Percentiles rank a stretch among this genome's conserved stretches.
Evolutionary conservation across 805 yeast species (phyloP).

Genomic region (Saturnispora silvae): DNA sequence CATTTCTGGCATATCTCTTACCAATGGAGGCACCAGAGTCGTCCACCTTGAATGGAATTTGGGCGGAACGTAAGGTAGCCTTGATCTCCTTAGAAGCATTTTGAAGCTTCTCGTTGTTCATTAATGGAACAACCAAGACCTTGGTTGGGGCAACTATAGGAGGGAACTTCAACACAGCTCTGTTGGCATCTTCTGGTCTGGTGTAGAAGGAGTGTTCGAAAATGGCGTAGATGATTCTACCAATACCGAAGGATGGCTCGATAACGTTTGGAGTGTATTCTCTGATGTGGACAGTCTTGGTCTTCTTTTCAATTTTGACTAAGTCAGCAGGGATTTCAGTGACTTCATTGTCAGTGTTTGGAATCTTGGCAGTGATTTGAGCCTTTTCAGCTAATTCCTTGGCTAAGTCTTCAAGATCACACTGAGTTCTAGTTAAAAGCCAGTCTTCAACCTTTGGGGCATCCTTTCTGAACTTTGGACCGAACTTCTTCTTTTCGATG

Average conservation of each 20-base stretch:
- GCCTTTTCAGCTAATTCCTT: slow-evolving; percentile 53
- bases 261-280: slow-evolving; percentile 96
- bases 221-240: slow-evolving; percentile 86
- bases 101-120: slow-evolving; percentile 67
- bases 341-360: slow-evolving; percentile 45
- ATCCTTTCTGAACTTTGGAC: slow-evolving; percentile 95
- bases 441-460: slow-evolving; percentile 86
- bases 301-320: slow-evolving; percentile 65
- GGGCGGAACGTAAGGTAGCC: slow-evolving; percentile 58
- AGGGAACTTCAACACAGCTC: slow-evolving; percentile 79
- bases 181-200: slow-evolving; percentile 81
- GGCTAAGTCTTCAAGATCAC: slow-evolving; percentile 70
- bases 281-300: slow-evolving; percentile 80
- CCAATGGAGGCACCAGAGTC: slow-evolving; percentile 97
- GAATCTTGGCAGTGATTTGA: slow-evolving; percentile 55
- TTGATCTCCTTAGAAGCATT: slow-evolving; percentile 68
- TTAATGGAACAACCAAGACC: slow-evolving; percentile 89
- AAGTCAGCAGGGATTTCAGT: slow-evolving; percentile 63
- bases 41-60: slow-evolving; percentile 91
- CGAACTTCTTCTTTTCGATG: slow-evolving; percentile 89
- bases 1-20: slow-evolving; percentile 95
- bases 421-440: slow-evolving; percentile 67
- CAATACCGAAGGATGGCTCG: slow-evolving; percentile 99
- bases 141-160: slow-evolving; percentile 97
- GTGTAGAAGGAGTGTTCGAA: slow-evolving; percentile 95